Percentiles rank a stretch among this genome's conserved stretches.
Evolutionary conservation across 1,284 basidiomycete genomes (phyloP).

Genomic region (Ganoderma sp.): DNA sequence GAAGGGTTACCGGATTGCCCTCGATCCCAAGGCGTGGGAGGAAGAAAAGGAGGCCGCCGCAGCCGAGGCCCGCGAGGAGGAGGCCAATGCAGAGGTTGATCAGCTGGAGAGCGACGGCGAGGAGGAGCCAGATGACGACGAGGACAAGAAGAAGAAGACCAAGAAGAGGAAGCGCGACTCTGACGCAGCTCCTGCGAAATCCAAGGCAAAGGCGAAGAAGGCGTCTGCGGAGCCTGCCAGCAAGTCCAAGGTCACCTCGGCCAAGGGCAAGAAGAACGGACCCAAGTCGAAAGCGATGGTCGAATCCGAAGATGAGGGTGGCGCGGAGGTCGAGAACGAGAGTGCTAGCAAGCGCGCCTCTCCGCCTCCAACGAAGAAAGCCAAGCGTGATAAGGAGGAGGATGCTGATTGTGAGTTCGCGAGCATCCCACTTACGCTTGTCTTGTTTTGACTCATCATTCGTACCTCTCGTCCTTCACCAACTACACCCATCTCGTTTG

Average conservation of each 20-base stretch:
- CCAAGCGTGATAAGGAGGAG: constrained; percentile 66
- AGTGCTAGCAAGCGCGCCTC: constrained; percentile 62
- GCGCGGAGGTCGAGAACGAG: constrained; percentile 49
- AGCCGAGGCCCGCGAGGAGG: constrained; percentile 57
- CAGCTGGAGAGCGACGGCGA: constrained; percentile 66
- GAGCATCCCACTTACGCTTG: not conserved
- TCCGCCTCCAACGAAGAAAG: constrained; percentile 70
- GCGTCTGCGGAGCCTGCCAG: constrained; percentile 50
- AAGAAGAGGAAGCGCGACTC: constrained; percentile 60
- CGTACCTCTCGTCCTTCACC: not conserved
- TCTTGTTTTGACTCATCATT: not conserved
- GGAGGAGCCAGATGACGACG: constrained; percentile 61
- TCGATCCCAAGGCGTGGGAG: constrained; percentile 83
- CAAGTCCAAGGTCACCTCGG: constrained; percentile 47
- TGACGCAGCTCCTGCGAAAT: constrained; percentile 44
- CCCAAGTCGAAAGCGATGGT: constrained; percentile 68
- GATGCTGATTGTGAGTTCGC: constrained; percentile 58
- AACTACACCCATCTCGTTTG: not conserved
- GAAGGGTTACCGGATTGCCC: constrained; percentile 82
- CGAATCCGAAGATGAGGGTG: constrained; percentile 76
- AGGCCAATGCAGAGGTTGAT: constrained; percentile 72
- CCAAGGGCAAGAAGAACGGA: constrained; percentile 63
- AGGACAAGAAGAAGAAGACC: constrained; percentile 50
- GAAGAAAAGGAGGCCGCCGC: constrained; percentile 55
- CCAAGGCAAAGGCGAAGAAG: constrained; percentile 65